These are phyloP conservation scores for Panicum hallii DNA, from an alignment of 202 grass and related monocot species.

Conservation along the genomic window DNA sequence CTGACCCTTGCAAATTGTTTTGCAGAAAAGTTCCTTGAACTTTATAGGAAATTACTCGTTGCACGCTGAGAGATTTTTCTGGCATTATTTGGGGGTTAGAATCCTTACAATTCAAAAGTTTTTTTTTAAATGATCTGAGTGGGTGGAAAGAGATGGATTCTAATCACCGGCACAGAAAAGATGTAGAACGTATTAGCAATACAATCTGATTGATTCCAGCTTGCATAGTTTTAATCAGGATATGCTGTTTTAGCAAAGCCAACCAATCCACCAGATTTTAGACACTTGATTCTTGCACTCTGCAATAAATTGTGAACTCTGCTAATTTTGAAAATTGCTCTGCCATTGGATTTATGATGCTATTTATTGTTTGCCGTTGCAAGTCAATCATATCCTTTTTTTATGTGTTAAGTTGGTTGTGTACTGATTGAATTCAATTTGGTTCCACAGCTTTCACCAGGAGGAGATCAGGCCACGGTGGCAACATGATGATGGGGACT, in stretches of 20 bases:
- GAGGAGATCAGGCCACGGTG: conserved; percentile 35
- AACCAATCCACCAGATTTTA: conserved; percentile 1
- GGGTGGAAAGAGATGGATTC: background rate
- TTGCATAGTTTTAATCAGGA: conserved; percentile 1
- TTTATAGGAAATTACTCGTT: background rate
- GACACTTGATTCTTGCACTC: conserved; percentile 30
- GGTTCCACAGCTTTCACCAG: conserved; percentile 32
- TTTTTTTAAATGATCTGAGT: background rate
- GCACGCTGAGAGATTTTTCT: background rate
- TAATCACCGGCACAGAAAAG: background rate
- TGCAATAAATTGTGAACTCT: conserved; percentile 9
- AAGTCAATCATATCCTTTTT: background rate
- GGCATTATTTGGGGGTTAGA: background rate
- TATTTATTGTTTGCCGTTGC: conserved; percentile 38
- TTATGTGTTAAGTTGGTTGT: conserved; percentile 40
- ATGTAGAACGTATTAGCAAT: background rate
- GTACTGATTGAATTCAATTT: conserved; percentile 49
- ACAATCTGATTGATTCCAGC: background rate
- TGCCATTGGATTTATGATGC: conserved; percentile 14
- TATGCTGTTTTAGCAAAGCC: conserved; percentile 5
- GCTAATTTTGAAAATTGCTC: conserved; percentile 15
- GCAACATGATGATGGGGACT: conserved; percentile 66
- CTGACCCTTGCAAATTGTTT: background rate
- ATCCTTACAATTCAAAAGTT: background rate
- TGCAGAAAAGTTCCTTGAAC: background rate